Base-by-base conservation (phyloP, 2,329 filamentous ascomycete species). In the Exophiala spinifera region DNA sequence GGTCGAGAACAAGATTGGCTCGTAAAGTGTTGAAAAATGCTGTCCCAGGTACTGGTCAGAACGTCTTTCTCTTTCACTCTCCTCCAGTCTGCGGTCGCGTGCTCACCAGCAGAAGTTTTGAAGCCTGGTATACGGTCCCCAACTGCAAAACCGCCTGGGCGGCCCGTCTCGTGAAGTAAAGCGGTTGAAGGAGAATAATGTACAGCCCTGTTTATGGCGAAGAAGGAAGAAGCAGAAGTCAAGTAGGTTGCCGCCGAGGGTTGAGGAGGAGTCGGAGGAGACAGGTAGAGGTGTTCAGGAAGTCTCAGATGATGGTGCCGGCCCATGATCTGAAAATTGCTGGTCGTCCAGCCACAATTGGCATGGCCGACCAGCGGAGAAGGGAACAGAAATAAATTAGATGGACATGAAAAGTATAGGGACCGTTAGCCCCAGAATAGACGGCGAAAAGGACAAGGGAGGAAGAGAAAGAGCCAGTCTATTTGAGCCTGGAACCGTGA, bases 11-110 rank as follows among this genome's bases (percentile, higher is more conserved):
- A 51, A 94, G 81, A 67, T 94, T 94, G 60, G 87, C 87, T 63
- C 88, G 84, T 14, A 94, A 79, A 63, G 89, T 92, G 52, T 84
- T 87, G 72, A 94, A 87, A 76, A 94, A 94, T 21, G 88, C 89
- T 94, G 50, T 50, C 31, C n/a, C 15, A 28, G n/a, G 25, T 25
- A 34, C 49, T 43, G 50, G 42, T 46, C 48, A 49, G 53, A 44
- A 51, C 25, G n/a, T n/a, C 15, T 45, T 55, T 39, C 23, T 3
- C 11, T 53, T 21, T 48, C 28, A 25, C 23, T 25, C 48, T 36
- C 13, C 14, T 44, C 7, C 20, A 6, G 10, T 40, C 4, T n/a
- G 14, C 4, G 25, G 46, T 56, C 55, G 51, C 47, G 45, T 55
- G 49, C 62, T 56, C 62, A 69, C 67, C 65, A 46, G 67, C 61